Evolutionary conservation across 2,329 filamentous ascomycete species (phyloP), one percentile per base, ranked within the genome.

Genomic region (Trichoderma atrobrunneum): DNA sequence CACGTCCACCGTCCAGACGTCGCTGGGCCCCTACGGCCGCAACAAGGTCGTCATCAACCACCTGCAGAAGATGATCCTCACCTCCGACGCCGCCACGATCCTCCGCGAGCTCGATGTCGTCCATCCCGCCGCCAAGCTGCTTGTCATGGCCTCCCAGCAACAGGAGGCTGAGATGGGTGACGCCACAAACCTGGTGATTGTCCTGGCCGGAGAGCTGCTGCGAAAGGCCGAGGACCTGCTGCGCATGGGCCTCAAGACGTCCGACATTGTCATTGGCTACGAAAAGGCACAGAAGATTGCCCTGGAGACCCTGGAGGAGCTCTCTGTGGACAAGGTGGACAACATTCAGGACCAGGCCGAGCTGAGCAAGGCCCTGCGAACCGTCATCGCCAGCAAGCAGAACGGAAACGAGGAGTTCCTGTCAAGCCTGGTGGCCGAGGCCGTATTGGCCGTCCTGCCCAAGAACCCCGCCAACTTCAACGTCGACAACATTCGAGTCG

Each of bases 11-110:
- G 96, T 99, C 64, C 94, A 97, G 87, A 98, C 96, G 72, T 98
- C 96, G 60, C 89, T 99, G 43, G 97, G 96, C 67, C 96, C 96
- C 73, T 98, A 97, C 84, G 96, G 96, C 80, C 93, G 96, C 84
- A 99, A 99, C 88, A 99, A 99, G 87, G 95, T 99, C 81, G 94
- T 99, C 85, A 98, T 99, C 88, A 99, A 99, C 87, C 97, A 99
- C 85, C 88, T 99, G 75, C 94, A 97, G 84, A 99, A 99, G 88
- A 98, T 99, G 96, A 97, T 98, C 78, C 88, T 99, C 76, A 99
- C 97, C 77, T 98, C 95, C 73, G 96, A 99, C 81, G 96, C 96
- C 76, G 96, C 96, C 76, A 98, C 96, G 57, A 99, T 99, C 81
- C 89, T 99, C 78, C 92, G 94, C 80, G 97, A 99, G 86, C 90